A percentile compares a stretch with the other conserved stretches of the same genome.
phyloP scores from a whole-genome alignment of 2,329 filamentous ascomycete species.

The Lasiodiplodia theobromae region DNA sequence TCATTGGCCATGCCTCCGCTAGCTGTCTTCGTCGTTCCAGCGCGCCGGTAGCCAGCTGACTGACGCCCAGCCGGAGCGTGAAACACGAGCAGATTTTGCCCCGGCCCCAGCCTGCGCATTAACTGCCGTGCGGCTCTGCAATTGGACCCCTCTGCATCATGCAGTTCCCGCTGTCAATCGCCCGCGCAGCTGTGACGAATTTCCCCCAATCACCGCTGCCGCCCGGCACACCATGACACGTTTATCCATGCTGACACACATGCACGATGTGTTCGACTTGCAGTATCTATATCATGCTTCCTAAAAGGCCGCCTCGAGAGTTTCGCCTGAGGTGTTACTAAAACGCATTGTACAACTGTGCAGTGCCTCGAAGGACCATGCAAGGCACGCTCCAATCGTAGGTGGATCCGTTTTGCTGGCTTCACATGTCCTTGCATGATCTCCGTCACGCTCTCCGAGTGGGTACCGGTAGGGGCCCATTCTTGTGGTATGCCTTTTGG shows the following conservation, averaged over 20 bases:
- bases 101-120: not conserved
- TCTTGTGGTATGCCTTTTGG: no score
- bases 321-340: not conserved
- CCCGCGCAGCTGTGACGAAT: not conserved
- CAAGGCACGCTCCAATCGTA: not conserved
- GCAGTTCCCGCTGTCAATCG: not conserved
- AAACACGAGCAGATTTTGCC: conserved; percentile 7
- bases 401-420: not conserved
- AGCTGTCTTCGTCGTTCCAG: not conserved
- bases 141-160: not conserved
- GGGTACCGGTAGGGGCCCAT: not conserved
- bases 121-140: conserved; percentile 9
- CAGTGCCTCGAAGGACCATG: not conserved
- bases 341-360: not conserved
- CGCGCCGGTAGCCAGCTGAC: not conserved
- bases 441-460: not conserved
- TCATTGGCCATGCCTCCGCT: not conserved
- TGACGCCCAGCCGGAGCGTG: not conserved
- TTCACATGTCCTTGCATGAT: not conserved
- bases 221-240: not conserved
- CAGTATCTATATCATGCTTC: not conserved
- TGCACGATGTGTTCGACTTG: conserved; percentile 14
- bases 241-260: not conserved
- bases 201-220: not conserved
- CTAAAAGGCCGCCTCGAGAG: not conserved